These are phyloP conservation scores for Fagus crenata DNA, from an alignment of 306 rosid genomes.

Conservation along the genomic window DNA sequence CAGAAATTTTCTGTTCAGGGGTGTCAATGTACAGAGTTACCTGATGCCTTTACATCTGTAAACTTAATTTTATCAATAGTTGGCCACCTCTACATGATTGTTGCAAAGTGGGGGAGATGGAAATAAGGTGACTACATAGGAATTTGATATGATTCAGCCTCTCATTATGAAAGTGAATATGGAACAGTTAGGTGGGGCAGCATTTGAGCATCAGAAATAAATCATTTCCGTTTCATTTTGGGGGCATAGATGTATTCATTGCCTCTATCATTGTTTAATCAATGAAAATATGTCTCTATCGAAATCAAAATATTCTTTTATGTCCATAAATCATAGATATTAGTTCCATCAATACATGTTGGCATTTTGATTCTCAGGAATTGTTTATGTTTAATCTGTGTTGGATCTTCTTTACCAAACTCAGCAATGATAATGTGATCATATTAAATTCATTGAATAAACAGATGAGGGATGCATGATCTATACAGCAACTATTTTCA, in stretches of 20 bases:
- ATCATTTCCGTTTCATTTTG: not conserved
- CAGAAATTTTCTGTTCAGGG: not conserved
- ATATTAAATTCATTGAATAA: not conserved
- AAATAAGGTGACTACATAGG: not conserved
- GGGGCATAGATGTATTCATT: not conserved
- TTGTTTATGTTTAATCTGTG: not conserved
- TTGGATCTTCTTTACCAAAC: not conserved
- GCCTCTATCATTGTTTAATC: not conserved
- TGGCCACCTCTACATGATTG: not conserved
- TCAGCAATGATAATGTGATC: not conserved
- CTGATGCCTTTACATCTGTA: not conserved
- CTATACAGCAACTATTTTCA: not conserved
- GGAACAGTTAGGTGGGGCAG: not conserved
- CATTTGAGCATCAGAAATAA: not conserved
- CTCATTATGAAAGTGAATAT: not conserved
- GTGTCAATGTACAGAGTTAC: not conserved
- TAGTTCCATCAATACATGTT: not conserved
- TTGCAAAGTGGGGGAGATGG: not conserved
- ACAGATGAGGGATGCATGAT: not conserved
- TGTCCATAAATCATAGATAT: not conserved
- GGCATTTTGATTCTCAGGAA: too few species aligned
- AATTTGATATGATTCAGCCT: constrained; percentile 6
- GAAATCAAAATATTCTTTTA: not conserved
- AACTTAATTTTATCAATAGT: not conserved
- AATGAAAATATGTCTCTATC: not conserved